Evolutionary conservation across 2,329 filamentous ascomycete genomes (phyloP).

Genomic region (Bisporella sp.): DNA sequence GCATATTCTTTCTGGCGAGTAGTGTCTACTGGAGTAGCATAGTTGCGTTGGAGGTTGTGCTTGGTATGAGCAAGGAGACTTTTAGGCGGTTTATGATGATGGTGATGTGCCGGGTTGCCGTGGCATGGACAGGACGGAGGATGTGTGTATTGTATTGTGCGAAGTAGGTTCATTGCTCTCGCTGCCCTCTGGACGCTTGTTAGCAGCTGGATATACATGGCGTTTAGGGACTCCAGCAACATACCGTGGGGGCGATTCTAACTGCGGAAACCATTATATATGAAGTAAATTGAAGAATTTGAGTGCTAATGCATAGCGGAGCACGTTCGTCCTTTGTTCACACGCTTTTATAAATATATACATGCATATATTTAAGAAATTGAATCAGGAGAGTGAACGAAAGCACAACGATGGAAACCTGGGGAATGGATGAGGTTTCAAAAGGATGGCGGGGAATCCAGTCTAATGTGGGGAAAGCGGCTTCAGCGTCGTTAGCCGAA

Average conservation of each 20-base stretch:
- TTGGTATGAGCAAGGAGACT: constrained; percentile 35
- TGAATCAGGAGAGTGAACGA: too few relatives aligned
- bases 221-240: background rate
- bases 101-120: constrained; percentile 75
- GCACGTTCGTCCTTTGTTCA: too few relatives aligned
- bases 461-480: too few relatives aligned
- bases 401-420: too few relatives aligned
- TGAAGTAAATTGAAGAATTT: too few relatives aligned
- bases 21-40: constrained; percentile 70
- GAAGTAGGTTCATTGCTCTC: constrained; percentile 65
- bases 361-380: too few relatives aligned
- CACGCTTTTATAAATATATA: too few relatives aligned
- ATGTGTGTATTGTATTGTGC: constrained; percentile 86
- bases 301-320: too few relatives aligned
- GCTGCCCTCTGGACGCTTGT: constrained; percentile 40
- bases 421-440: too few relatives aligned
- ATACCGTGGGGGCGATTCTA: constrained; percentile 23
- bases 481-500: too few relatives aligned
- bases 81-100: constrained; percentile 40
- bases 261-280: constrained; percentile 11
- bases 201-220: constrained; percentile 3
- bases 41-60: constrained; percentile 40
- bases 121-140: constrained; percentile 89
- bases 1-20: constrained; percentile 87
- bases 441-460: too few relatives aligned